These are phyloP conservation scores for Aspergillus campestris DNA, from an alignment of 495 filamentous ascomycete genomes.

Conservation along the genomic window DNA sequence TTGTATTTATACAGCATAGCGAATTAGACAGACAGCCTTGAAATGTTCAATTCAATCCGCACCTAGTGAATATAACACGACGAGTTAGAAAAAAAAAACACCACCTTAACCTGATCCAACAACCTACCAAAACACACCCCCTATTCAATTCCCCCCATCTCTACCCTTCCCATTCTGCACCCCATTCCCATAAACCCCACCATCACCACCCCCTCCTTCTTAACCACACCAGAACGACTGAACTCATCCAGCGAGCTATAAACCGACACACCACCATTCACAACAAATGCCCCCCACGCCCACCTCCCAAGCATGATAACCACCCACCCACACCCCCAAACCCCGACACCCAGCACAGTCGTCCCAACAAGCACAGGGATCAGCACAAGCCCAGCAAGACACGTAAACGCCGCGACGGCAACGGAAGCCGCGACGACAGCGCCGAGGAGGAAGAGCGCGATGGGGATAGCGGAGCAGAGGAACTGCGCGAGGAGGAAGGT, in stretches of 20 bases:
- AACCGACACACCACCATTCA: too few relatives aligned
- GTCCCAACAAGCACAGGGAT: constrained; percentile 56
- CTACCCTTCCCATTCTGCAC: neutral
- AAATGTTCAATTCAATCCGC: neutral
- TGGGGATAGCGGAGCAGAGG: constrained; percentile 46
- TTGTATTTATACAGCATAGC: neutral
- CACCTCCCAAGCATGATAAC: constrained; percentile 48
- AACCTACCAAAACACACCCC: too few relatives aligned
- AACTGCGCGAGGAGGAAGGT: constrained; percentile 50
- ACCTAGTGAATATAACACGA: too few relatives aligned
- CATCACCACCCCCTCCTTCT: neutral
- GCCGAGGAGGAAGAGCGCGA: constrained; percentile 51
- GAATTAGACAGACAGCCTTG: neutral
- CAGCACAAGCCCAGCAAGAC: constrained; percentile 55
- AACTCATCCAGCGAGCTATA: too few relatives aligned
- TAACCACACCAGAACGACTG: too few relatives aligned
- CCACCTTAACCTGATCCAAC: neutral
- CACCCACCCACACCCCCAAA: constrained; percentile 57
- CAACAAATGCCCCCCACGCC: constrained; percentile 12
- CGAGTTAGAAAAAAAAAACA: neutral
- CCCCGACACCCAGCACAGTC: constrained; percentile 40
- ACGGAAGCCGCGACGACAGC: constrained; percentile 41
- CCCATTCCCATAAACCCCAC: neutral
- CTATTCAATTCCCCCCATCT: neutral
- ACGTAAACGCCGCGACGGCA: constrained; percentile 45